phyloP scores from a whole-genome alignment of 352 stramenopile genomes.

The Globisporangium apiculatum region DNA sequence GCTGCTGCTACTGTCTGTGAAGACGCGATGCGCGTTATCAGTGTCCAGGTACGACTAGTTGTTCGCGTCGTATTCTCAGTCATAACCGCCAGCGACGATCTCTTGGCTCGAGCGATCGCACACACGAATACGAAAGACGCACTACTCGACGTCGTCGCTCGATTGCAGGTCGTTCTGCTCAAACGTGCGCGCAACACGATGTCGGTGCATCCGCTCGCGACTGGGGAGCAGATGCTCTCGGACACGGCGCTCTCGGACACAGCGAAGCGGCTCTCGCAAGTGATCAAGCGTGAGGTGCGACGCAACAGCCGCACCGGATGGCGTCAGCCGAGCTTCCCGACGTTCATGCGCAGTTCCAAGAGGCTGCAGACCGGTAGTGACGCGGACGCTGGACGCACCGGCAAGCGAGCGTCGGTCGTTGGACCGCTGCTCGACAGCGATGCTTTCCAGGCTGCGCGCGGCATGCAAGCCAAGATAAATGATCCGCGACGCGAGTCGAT shows the following conservation, averaged over 20 bases:
- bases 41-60: too few relatives aligned
- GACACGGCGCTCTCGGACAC: constrained; percentile 32
- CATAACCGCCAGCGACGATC: too few relatives aligned
- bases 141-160: too few relatives aligned
- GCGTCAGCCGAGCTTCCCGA: constrained; percentile 24
- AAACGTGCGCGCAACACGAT: background rate
- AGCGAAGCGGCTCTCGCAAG: constrained; percentile 34
- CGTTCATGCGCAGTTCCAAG: constrained; percentile 16
- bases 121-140: too few relatives aligned
- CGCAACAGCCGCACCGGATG: constrained; percentile 18
- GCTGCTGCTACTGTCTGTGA: too few relatives aligned
- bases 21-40: too few relatives aligned
- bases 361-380: background rate
- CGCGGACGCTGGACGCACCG: background rate
- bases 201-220: background rate
- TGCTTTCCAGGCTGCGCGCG: background rate
- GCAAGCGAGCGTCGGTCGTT: constrained; percentile 3
- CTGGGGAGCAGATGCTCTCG: constrained; percentile 24
- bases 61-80: too few relatives aligned
- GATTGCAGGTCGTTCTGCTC: too few relatives aligned
- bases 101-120: too few relatives aligned
- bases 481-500: background rate
- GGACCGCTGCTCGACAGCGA: background rate
- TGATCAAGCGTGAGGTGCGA: constrained; percentile 58
- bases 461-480: too few relatives aligned